Conservation (phyloP, 225 moss, liverwort and hornwort genomes). For the Asterella californica region DNA sequence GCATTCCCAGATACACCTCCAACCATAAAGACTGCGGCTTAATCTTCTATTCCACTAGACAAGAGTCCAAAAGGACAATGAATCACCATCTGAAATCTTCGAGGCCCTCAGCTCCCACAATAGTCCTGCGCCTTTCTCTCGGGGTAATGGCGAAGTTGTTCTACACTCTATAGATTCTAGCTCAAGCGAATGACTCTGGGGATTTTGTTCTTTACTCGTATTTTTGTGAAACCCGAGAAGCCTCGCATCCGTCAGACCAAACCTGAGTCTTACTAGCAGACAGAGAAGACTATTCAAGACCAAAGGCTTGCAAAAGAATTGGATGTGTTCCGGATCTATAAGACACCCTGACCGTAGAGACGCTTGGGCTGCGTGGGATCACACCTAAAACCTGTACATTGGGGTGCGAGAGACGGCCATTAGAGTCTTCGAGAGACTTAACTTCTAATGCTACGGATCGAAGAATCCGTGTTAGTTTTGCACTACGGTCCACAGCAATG, state of each 20-base stretch:
- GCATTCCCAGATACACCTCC: background rate
- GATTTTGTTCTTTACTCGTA: background rate
- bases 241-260: background rate
- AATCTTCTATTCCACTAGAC: background rate
- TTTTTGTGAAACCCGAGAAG: background rate
- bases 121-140: background rate
- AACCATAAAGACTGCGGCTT: background rate
- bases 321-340: background rate
- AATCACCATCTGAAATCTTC: slow-evolving; percentile 38
- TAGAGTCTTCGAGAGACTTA: background rate
- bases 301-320: background rate
- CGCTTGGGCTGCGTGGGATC: background rate
- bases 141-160: background rate
- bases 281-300: background rate
- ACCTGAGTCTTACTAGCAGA: background rate
- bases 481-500: background rate
- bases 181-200: background rate
- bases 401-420: background rate
- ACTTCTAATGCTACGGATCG: slow-evolving; percentile 15
- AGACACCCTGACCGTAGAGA: background rate
- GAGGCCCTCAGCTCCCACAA: slow-evolving; percentile 10
- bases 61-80: background rate
- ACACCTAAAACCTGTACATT: slow-evolving; percentile 9
- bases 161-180: background rate
- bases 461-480: background rate